Conservation (phyloP, 148 eudicot species). For the Rhododendron williamsianum region DNA sequence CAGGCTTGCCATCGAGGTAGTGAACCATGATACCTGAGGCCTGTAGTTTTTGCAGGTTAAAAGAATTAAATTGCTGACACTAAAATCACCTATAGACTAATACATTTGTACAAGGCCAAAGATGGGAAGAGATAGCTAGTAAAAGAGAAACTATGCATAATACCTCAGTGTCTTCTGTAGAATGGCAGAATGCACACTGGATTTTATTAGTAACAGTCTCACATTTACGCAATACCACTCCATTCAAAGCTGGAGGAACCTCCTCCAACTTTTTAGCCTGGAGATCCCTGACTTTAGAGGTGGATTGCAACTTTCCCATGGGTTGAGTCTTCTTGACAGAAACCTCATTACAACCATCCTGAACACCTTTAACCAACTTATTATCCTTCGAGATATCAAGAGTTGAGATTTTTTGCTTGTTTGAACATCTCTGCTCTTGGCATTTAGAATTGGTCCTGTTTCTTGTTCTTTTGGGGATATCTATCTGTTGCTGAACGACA, state of each 20-base stretch:
- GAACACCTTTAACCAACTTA: constrained; percentile 15
- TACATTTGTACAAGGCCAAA: background rate
- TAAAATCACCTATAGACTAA: background rate
- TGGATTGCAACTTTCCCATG: constrained; percentile 4
- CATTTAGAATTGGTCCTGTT: constrained; percentile 9
- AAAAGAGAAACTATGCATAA: background rate
- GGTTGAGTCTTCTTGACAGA: constrained; percentile 23
- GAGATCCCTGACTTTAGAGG: background rate
- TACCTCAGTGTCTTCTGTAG: constrained; percentile 70
- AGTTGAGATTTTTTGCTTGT: constrained; percentile 19
- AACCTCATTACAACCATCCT: constrained; percentile 10
- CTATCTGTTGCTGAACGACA: background rate
- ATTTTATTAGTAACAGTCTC: constrained; percentile 18
- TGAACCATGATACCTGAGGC: constrained; percentile 67
- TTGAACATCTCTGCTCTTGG: constrained; percentile 14
- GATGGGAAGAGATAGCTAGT: background rate
- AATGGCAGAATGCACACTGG: constrained; percentile 74
- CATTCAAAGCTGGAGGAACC: constrained; percentile 6
- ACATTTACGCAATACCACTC: constrained; percentile 46
- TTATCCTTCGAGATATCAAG: constrained; percentile 22
- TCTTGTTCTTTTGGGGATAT: constrained; percentile 6
- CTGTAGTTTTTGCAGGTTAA: constrained; percentile 33
- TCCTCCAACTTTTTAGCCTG: constrained; percentile 12
- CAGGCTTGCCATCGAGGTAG: constrained; percentile 66
- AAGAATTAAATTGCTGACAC: background rate